phyloP scores from a whole-genome alignment of 2,329 filamentous ascomycete genomes.

The Cytospora leucostoma region DNA sequence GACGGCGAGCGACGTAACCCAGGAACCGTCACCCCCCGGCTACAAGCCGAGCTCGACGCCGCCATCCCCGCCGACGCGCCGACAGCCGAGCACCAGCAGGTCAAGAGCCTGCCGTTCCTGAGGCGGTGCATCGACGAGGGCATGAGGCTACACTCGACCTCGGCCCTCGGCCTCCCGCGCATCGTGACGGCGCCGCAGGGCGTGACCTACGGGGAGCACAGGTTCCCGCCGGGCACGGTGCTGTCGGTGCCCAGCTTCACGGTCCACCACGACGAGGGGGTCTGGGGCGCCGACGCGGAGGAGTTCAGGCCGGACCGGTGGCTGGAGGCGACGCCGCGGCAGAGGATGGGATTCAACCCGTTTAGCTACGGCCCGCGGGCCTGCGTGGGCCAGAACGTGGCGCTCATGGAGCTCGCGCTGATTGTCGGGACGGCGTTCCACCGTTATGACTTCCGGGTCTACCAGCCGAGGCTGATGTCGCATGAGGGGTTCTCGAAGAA shows the following conservation, averaged over 20 bases:
- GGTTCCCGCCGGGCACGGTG: slow-evolving; percentile 73
- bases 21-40: slow-evolving; percentile 49
- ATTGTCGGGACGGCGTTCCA: slow-evolving; percentile 68
- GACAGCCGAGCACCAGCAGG: slow-evolving; percentile 70
- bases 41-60: slow-evolving; percentile 74
- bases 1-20: neutral
- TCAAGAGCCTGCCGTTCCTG: slow-evolving; percentile 75
- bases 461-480: slow-evolving; percentile 68
- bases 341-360: slow-evolving; percentile 74
- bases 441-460: slow-evolving; percentile 49
- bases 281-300: slow-evolving; percentile 41
- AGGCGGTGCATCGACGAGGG: slow-evolving; percentile 78
- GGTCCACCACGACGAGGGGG: slow-evolving; percentile 67
- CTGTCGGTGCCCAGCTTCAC: slow-evolving; percentile 81
- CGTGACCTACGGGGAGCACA: slow-evolving; percentile 63
- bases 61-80: slow-evolving; percentile 60
- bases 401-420: slow-evolving; percentile 83
- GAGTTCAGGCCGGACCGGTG: slow-evolving; percentile 76
- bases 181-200: slow-evolving; percentile 60
- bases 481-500: slow-evolving; percentile 81
- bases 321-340: slow-evolving; percentile 60
- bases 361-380: slow-evolving; percentile 71
- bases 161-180: slow-evolving; percentile 79
- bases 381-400: slow-evolving; percentile 78
- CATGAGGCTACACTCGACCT: slow-evolving; percentile 82